A percentile compares a stretch with the other conserved stretches of the same genome.
Conservation (phyloP, 2,329 filamentous ascomycete genomes). For the Fusarium devonianum region DNA sequence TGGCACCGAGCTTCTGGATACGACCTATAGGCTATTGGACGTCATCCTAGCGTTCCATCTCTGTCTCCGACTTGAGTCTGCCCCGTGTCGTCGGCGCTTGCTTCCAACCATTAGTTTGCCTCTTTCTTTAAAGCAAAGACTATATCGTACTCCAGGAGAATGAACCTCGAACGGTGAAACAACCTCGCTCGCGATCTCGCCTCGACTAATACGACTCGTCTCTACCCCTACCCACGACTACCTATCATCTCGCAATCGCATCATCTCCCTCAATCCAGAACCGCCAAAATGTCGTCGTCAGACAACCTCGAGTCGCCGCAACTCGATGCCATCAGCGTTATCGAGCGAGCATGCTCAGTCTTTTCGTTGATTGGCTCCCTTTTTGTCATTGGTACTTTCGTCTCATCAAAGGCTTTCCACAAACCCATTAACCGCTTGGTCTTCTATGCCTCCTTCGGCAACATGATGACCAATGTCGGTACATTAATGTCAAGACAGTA, state of each 20-base stretch:
- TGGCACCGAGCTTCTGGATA: constrained; percentile 1
- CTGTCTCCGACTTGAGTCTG: not conserved
- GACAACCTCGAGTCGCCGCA: constrained; percentile 43
- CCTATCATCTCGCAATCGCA: not conserved
- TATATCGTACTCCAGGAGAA: constrained; percentile 15
- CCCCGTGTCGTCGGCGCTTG: no score
- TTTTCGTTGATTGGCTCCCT: constrained; percentile 74
- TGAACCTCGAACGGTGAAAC: constrained; percentile 18
- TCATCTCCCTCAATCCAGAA: not conserved
- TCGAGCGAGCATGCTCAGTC: constrained; percentile 73
- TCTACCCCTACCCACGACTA: not conserved
- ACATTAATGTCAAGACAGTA: constrained; percentile 75
- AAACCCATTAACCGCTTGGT: constrained; percentile 88
- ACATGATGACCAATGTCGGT: constrained; percentile 78
- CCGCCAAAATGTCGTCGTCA: constrained; percentile 27
- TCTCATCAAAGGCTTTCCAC: constrained; percentile 72
- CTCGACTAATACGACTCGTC: constrained; percentile 9
- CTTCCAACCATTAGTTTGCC: no score
- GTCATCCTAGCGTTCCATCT: constrained; percentile 21
- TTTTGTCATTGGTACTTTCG: constrained; percentile 76
- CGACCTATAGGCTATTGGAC: constrained; percentile 2
- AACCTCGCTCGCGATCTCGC: not conserved
- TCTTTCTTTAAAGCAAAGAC: not conserved
- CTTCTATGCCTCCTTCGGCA: constrained; percentile 84
- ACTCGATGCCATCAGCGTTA: constrained; percentile 62